Evolutionary conservation across 352 stramenopile species (phyloP), one percentile per base, ranked within the genome.

Genomic region (Pythium diclinum): DNA sequence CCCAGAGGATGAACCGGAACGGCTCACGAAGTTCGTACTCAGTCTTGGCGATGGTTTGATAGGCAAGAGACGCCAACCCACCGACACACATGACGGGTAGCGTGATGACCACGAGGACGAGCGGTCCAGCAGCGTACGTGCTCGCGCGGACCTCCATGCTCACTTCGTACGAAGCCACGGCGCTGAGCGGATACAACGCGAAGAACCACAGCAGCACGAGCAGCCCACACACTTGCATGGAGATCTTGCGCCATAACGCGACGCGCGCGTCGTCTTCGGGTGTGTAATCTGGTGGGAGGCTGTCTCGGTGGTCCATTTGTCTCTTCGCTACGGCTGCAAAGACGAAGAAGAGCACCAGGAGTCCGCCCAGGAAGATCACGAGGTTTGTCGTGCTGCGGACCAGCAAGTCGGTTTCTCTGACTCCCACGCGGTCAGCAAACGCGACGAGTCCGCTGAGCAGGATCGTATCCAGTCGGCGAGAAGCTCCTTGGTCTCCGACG

Each of bases 171-270:
- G 54, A 57, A 17, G 57, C 44, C 7, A 71, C 30, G 16, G 67
- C 32, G 10, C 44, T 64, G 11, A 79, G 56, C 16, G 73, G 73
- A 19, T 69, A 70, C 42, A 77, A n/a, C 1, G 56, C 21, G 38
- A 73, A 63, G 21, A 55, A 57, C 60, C 53, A 78, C 55, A 66
- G 23, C 9, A 71, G 52, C 21, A 79, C 66, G 32, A 61, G 36
- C 7, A 78, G 40, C 2, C 59, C 42, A 11, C 69, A 62, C 44
- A 75, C 42, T 7, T 61, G 67, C 47, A 72, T 71, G 2, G 67
- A 54, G n/a, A 72, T 63, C 14, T 36, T 64, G n/a, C 67, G 61
- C 49, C 49, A 68, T 3, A 56, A 49, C 21, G 6, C 36, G 9
- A 59, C 23, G 13, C 65, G 54, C 13, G 44, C 14, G 16, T 59